Evolutionary conservation across 805 yeast genomes (phyloP), one percentile per base, ranked within the genome.

Genomic region (Suhomyces emberorum): DNA sequence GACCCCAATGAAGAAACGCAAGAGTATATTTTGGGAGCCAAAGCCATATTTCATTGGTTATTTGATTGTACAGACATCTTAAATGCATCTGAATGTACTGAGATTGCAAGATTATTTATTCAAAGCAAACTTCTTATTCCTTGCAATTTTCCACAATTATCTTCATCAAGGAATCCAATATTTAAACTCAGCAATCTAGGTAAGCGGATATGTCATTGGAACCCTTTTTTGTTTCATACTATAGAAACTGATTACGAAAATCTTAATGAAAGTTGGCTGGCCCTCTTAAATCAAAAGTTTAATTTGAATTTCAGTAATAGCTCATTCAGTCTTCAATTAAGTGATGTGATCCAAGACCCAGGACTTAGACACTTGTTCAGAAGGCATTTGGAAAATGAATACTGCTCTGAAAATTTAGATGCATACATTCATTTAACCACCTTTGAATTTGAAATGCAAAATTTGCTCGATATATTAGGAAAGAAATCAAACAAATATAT

Each of bases 11-110:
- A 51, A 1, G 39, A 48, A 1, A 42, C 20, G 1, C 51, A 71
- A 2, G 61, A 68, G n/a, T 71, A 69, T 47, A 72, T 79, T 36
- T 70, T 86, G 43, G 72, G 84, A 1, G 95, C 96, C 0, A 83
- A 83, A 48, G 83, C 93, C 0, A 64, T 83, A 0, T 73, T 80
- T 59, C 96, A 88, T 51, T 91, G 96, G 95, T 51, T 91, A 5
- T 71, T 83, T 77, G 98, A 91, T 44, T 88, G 96, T 52, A 84
- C 96, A 1, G 93, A 86, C 50, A 65, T 81, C 1, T 55, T 79
- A 46, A 70, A 70, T 34, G 52, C 59, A 0, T 61, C 63, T 9
- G 85, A 78, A 40, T 83, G 87, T 0, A 51, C 65, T 0, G 71
- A 71, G 15, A 58, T 83, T 9, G 76, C 81, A 0, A 64, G 70